phyloP scores from a whole-genome alignment of 176 grass and related monocot genomes.

The Juncus inflexus region DNA sequence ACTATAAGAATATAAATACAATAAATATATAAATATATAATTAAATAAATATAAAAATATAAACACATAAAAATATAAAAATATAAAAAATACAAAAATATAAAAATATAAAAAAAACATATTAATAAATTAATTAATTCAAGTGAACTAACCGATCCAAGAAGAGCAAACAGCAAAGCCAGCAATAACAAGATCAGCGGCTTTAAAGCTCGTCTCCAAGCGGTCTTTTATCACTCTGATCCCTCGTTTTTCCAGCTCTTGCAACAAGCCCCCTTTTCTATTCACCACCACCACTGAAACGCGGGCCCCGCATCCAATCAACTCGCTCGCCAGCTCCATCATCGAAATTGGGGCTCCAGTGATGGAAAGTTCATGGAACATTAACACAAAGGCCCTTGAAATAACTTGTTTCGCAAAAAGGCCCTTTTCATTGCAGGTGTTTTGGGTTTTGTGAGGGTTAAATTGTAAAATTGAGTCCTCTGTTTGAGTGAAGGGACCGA shows the following conservation, averaged over 20 bases:
- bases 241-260: constrained; percentile 43
- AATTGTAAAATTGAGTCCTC: constrained; percentile 38
- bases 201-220: constrained; percentile 28
- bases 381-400: constrained; percentile 41
- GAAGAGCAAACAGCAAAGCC: constrained; percentile 54
- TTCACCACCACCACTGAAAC: constrained; percentile 38
- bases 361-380: constrained; percentile 53
- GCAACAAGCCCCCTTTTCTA: constrained; percentile 37
- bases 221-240: constrained; percentile 46
- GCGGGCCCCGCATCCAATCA: constrained; percentile 37
- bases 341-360: constrained; percentile 48
- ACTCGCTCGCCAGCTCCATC: constrained; percentile 48
- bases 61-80: no score
- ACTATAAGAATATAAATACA: no score
- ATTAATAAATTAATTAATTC: constrained; percentile 12
- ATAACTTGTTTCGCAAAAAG: constrained; percentile 33
- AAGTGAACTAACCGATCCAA: constrained; percentile 36
- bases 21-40: no score
- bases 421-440: constrained; percentile 31
- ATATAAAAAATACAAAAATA: no score
- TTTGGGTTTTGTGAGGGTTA: constrained; percentile 36
- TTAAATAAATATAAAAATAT: no score
- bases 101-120: constrained; percentile 3
- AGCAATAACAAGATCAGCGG: constrained; percentile 42
- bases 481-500: constrained; percentile 43